Evolutionary conservation across 2,329 filamentous ascomycete species (phyloP).

Genomic region (Akanthomyces muscarius): DNA sequence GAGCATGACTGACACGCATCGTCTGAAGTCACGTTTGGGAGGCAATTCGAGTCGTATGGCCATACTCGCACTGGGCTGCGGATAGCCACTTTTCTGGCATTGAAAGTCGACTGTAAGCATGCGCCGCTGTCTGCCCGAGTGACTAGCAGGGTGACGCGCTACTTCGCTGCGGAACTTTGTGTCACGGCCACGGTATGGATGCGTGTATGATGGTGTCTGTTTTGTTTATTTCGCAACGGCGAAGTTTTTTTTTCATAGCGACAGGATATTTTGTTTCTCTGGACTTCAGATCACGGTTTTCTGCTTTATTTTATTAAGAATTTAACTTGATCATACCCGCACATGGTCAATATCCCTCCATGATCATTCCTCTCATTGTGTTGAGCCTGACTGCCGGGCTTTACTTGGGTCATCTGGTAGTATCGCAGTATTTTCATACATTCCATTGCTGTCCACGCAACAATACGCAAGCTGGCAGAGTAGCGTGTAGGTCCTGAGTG

Average conservation of each 20-base stretch:
- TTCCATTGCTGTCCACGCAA: neutral
- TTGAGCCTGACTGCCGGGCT: neutral
- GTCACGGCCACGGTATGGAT: neutral
- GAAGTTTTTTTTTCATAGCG: slow-evolving; percentile 10
- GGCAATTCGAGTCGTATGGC: slow-evolving; percentile 87
- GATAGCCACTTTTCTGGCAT: slow-evolving; percentile 64
- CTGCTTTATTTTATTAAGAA: neutral
- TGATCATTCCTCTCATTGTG: neutral
- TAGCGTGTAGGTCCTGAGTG: neutral
- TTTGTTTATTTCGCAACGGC: neutral
- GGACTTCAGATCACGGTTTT: neutral
- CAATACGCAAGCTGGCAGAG: neutral
- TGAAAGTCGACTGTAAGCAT: slow-evolving; percentile 69
- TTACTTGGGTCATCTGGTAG: no score
- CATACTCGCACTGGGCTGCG: slow-evolving; percentile 78
- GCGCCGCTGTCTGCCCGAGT: neutral
- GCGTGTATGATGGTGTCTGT: slow-evolving; percentile 12
- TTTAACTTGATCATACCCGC: neutral
- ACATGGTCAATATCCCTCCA: neutral
- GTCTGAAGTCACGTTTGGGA: slow-evolving; percentile 81
- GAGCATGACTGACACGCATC: slow-evolving; percentile 30
- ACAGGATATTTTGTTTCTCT: slow-evolving; percentile 9
- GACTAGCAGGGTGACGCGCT: neutral
- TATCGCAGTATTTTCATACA: neutral
- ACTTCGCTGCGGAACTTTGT: neutral